Percentiles rank a stretch among this genome's conserved stretches.
phyloP scores from a whole-genome alignment of 192 early-diverging fungal genomes.

The Chytriomyces hyalinus region DNA sequence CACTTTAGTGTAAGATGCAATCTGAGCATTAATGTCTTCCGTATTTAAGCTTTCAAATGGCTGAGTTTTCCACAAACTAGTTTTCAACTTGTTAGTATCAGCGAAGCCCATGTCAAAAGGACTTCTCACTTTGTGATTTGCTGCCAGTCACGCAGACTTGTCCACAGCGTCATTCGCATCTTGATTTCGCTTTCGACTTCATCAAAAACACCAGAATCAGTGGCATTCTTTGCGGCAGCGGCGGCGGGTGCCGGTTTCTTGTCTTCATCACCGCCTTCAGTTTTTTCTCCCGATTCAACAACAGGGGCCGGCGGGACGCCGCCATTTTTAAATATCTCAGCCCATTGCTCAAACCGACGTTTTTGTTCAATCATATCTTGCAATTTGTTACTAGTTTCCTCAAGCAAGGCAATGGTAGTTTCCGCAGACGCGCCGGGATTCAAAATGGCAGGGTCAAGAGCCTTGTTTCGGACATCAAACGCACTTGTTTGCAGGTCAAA shows the following conservation, averaged over 20 bases:
- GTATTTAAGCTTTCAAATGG: conserved; percentile 64
- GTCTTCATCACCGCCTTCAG: conserved; percentile 32
- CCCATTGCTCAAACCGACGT: conserved; percentile 57
- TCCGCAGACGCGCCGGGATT: conserved; percentile 51
- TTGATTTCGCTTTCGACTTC: conserved; percentile 64
- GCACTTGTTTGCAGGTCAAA: conserved; percentile 58
- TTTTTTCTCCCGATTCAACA: conserved; percentile 24
- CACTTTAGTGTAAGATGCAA: conserved; percentile 55
- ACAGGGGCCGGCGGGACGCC: conserved; percentile 37
- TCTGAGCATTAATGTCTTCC: conserved; percentile 63
- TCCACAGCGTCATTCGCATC: conserved; percentile 61
- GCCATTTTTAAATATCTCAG: conserved; percentile 58
- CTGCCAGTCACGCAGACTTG: conserved; percentile 63
- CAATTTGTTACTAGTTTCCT: conserved; percentile 52
- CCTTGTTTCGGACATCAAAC: conserved; percentile 61
- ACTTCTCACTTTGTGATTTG: conserved; percentile 47
- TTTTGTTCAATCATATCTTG: conserved; percentile 55
- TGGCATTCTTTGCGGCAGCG: not conserved
- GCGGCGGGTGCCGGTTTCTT: conserved; percentile 9
- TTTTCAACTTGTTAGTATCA: not conserved
- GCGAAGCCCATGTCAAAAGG: not conserved
- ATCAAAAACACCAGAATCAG: conserved; percentile 51
- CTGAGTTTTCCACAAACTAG: conserved; percentile 51
- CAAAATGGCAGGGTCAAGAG: conserved; percentile 64
- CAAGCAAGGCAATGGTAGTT: conserved; percentile 54